phyloP scores from a whole-genome alignment of 306 rosid genomes.

The Malus sylvestris region DNA sequence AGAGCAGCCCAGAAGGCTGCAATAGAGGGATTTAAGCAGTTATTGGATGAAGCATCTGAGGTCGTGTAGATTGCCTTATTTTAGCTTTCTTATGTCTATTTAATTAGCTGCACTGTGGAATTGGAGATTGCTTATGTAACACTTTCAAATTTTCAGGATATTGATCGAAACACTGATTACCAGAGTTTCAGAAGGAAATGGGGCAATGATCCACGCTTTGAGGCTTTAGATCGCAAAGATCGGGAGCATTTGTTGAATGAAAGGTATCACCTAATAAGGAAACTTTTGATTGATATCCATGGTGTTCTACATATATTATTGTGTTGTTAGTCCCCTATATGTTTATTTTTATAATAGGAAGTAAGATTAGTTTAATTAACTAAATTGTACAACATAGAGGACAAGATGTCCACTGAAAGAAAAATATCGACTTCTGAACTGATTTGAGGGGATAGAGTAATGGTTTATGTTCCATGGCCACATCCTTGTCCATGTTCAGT shows the following conservation, averaged over 20 bases:
- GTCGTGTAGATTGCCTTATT: conserved; percentile 27
- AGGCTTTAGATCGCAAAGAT: conserved; percentile 91
- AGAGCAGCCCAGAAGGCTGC: conserved; percentile 96
- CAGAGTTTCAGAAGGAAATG: conserved; percentile 77
- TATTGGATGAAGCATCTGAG: conserved; percentile 73
- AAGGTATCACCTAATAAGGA: conserved; percentile 46
- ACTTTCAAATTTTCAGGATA: conserved; percentile 47
- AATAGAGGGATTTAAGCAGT: conserved; percentile 76
- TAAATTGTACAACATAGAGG: neutral
- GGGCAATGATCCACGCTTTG: conserved; percentile 81
- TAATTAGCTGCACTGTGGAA: conserved; percentile 6
- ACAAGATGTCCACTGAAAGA: neutral
- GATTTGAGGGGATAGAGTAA: neutral
- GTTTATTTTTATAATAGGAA: neutral
- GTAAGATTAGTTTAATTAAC: neutral
- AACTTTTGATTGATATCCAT: neutral
- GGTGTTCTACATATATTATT: neutral
- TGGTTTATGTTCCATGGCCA: neutral
- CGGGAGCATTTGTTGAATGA: conserved; percentile 81
- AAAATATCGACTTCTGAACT: neutral
- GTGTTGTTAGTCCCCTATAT: neutral
- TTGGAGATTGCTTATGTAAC: conserved; percentile 13
- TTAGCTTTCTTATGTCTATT: conserved; percentile 16
- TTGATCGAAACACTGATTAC: conserved; percentile 59
- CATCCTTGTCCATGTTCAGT: neutral